Evolutionary conservation across 2,329 filamentous ascomycete species (phyloP).

Genomic region (Penicillium sp.): DNA sequence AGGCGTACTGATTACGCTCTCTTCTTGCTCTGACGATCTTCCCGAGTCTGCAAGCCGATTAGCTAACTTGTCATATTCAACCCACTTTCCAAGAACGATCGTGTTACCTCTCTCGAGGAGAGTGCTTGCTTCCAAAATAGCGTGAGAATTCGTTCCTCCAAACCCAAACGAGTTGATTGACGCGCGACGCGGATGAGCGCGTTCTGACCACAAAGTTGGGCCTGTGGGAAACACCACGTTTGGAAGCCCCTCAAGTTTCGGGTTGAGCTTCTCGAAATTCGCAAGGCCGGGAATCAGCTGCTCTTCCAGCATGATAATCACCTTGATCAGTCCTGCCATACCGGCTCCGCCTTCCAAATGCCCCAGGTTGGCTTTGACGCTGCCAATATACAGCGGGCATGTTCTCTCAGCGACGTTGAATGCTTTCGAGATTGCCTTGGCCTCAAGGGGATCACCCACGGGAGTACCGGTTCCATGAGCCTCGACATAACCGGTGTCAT

Average conservation of each 20-base stretch:
- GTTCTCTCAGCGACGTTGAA: not conserved
- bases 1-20: no score
- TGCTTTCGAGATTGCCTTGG: not conserved
- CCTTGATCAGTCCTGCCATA: conserved; percentile 22
- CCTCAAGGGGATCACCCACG: conserved; percentile 7
- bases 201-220: conserved; percentile 6
- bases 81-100: not conserved
- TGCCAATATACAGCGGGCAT: conserved; percentile 1
- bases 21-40: no score
- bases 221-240: conserved; percentile 12
- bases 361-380: conserved; percentile 6
- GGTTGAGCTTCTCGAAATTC: conserved; percentile 6
- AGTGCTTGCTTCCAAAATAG: conserved; percentile 4
- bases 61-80: not conserved
- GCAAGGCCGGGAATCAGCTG: conserved; percentile 3
- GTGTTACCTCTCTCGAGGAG: not conserved
- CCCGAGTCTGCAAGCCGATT: no score
- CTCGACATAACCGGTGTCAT: not conserved
- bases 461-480: conserved; percentile 9
- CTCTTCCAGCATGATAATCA: conserved; percentile 10
- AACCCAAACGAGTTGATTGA: conserved; percentile 19
- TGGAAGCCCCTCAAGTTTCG: not conserved
- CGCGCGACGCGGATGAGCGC: conserved; percentile 16
- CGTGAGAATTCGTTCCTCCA: conserved; percentile 9
- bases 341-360: conserved; percentile 30